These are phyloP conservation scores for Geotrichum fermentans DNA, from an alignment of 1,139 yeast genomes.

Conservation along the genomic window DNA sequence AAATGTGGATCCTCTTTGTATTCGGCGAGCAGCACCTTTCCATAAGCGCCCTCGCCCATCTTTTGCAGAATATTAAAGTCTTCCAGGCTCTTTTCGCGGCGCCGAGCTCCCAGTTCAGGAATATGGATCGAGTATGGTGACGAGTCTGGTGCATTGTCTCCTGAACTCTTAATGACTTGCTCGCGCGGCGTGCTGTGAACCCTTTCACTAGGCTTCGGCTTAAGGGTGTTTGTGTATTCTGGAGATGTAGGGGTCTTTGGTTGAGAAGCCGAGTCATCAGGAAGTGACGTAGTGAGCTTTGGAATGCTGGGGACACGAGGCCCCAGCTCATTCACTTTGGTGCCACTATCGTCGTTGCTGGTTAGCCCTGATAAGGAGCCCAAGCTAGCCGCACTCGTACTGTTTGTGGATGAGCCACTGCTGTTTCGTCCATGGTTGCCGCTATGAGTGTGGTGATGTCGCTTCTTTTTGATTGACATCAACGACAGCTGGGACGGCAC, in stretches of 20 bases:
- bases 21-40: slow-evolving; percentile 78
- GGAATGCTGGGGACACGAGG: slow-evolving; percentile 1
- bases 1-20: slow-evolving; percentile 59
- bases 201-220: not conserved
- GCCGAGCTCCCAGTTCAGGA: slow-evolving; percentile 35
- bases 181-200: slow-evolving; percentile 14
- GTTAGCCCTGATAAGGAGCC: slow-evolving; percentile 12
- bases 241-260: slow-evolving; percentile 15
- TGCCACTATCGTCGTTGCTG: slow-evolving; percentile 7
- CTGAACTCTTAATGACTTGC: slow-evolving; percentile 10
- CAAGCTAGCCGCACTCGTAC: slow-evolving; percentile 13
- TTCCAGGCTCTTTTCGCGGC: slow-evolving; percentile 52
- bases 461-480: slow-evolving; percentile 39
- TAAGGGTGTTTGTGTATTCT: not conserved
- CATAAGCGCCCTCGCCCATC: slow-evolving; percentile 96
- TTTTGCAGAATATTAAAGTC: slow-evolving; percentile 69
- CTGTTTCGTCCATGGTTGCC: slow-evolving; percentile 17
- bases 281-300: not conserved
- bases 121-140: slow-evolving; percentile 22
- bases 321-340: slow-evolving; percentile 9
- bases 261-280: slow-evolving; percentile 5
- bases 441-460: slow-evolving; percentile 20
- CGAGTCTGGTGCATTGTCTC: slow-evolving; percentile 16
- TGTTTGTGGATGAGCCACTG: slow-evolving; percentile 18
- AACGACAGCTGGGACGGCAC: slow-evolving; percentile 58